These are phyloP conservation scores for Capronia americana DNA, from an alignment of 2,329 filamentous ascomycete species.

Conservation along the genomic window DNA sequence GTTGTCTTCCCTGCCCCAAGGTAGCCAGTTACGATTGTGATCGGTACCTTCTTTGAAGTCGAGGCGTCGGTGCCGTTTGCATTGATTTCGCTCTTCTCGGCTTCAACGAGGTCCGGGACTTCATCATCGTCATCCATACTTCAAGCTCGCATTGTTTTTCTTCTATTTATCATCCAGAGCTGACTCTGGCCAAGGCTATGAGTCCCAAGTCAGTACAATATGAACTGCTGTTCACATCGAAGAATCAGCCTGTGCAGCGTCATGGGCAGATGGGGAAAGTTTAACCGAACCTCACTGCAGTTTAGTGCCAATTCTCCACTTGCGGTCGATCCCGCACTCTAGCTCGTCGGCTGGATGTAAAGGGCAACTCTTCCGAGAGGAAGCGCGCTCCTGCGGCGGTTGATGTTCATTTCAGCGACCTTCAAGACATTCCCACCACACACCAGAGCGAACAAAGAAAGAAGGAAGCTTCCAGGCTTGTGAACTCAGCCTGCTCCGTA, in stretches of 20 bases:
- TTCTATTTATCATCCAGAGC: background rate
- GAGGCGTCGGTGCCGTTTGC: conserved; percentile 10
- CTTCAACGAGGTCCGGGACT: conserved; percentile 53
- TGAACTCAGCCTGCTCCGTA: background rate
- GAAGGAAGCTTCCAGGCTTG: background rate
- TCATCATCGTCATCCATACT: conserved; percentile 52
- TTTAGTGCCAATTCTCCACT: background rate
- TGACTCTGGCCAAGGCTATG: no score
- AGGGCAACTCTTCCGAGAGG: background rate
- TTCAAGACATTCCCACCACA: background rate
- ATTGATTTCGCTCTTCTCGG: conserved; percentile 31
- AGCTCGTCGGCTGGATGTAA: background rate
- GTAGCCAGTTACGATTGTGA: conserved; percentile 69
- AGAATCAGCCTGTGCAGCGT: background rate
- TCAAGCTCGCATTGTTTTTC: background rate
- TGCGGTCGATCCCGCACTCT: background rate
- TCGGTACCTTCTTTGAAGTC: conserved; percentile 51
- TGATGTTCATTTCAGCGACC: background rate
- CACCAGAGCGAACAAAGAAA: background rate
- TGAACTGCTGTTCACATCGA: background rate
- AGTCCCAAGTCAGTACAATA: background rate
- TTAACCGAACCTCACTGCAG: background rate
- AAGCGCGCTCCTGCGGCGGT: background rate
- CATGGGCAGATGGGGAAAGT: background rate
- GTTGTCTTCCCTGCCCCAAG: conserved; percentile 96